Base-by-base conservation (phyloP, 2,329 filamentous ascomycete species). In the Hypoxylon sp. region DNA sequence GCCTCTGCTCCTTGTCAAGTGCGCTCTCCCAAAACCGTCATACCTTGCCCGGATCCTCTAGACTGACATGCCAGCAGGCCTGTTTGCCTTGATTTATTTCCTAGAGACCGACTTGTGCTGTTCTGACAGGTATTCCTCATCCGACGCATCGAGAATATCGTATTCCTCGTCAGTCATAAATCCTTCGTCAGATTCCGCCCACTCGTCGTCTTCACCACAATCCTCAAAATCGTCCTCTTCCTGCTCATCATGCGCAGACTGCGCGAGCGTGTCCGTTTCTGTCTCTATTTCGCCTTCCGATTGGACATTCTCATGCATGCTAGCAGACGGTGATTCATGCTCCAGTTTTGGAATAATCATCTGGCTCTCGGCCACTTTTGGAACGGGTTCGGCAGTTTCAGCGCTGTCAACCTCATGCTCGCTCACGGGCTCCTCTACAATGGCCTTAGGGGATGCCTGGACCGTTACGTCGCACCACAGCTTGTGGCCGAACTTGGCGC, bases 81-180 rank as follows among this genome's bases (percentile, higher is more conserved):
- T 25, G 37, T 37, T 33, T 10, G 25, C 22, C 31, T 42, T 60
- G 58, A 22, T 25, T 61, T 75, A 79, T 49, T 78, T 78, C 69
- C 68, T 77, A 0, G 71, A 63, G 6, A 58, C 58, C 46, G 59
- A 81, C 75, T 81, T 82, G 74, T 84, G 81, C 77, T 86, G 84
- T 75, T 88, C 88, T 69, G 86, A 85, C 57, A 89, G 79, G 73
- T 88, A 91, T 79, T 98, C 95, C 80, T 97, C 93, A 73, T 98
- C 95, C 66, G 93, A 97, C 48, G 94, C 95, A 82, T 98, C 94
- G 50, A 98, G 89, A 72, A 98, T 95, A 77, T 99, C 96, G 80
- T 98, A 99, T 82, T 99, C 96, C 80, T 98, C 96, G 72, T 99
- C 96, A 0, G 96, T 98, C 85, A 97, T 83, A 85, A 97, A 98